phyloP scores from a whole-genome alignment of 306 rosid species.

The Prunus padus region DNA sequence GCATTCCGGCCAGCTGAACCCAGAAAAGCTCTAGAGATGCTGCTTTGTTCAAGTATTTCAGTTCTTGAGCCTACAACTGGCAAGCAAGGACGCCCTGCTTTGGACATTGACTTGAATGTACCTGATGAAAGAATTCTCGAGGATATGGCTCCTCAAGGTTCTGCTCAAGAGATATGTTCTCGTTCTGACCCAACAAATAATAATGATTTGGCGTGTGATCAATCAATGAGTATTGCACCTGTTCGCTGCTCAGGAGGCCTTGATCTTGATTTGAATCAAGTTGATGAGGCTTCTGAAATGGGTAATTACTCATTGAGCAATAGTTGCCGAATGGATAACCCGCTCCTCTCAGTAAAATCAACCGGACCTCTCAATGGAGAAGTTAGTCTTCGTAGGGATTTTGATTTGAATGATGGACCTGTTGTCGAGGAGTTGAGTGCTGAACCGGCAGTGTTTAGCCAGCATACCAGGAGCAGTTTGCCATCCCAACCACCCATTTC shows the following conservation, averaged over 20 bases:
- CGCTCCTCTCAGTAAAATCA: slow-evolving; percentile 29
- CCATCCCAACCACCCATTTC: slow-evolving; percentile 46
- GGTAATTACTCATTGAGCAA: slow-evolving; percentile 39
- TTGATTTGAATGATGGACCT: slow-evolving; percentile 81
- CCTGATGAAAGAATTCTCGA: slow-evolving; percentile 64
- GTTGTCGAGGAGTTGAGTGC: slow-evolving; percentile 40
- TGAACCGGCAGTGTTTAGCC: slow-evolving; percentile 41
- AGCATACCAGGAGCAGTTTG: slow-evolving; percentile 42
- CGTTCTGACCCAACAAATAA: slow-evolving; percentile 23
- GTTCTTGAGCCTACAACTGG: slow-evolving; percentile 27
- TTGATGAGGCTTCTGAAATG: slow-evolving; percentile 53
- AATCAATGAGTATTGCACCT: slow-evolving; percentile 22
- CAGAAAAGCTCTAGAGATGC: slow-evolving; percentile 50
- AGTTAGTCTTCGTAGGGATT: slow-evolving; percentile 42
- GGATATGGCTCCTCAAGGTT: slow-evolving; percentile 45
- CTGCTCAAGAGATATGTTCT: slow-evolving; percentile 20
- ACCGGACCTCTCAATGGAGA: slow-evolving; percentile 35
- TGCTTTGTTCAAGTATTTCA: slow-evolving; percentile 23
- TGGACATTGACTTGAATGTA: slow-evolving; percentile 69
- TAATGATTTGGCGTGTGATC: slow-evolving; percentile 22
- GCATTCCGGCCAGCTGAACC: slow-evolving; percentile 90
- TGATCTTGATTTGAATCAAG: slow-evolving; percentile 71
- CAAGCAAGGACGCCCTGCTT: slow-evolving; percentile 41
- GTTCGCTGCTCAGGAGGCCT: slow-evolving; percentile 50
- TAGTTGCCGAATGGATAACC: slow-evolving; percentile 34